Evolutionary conservation across 2,329 filamentous ascomycete genomes (phyloP).

Genomic region (Colletotrichum cordylinicola): DNA sequence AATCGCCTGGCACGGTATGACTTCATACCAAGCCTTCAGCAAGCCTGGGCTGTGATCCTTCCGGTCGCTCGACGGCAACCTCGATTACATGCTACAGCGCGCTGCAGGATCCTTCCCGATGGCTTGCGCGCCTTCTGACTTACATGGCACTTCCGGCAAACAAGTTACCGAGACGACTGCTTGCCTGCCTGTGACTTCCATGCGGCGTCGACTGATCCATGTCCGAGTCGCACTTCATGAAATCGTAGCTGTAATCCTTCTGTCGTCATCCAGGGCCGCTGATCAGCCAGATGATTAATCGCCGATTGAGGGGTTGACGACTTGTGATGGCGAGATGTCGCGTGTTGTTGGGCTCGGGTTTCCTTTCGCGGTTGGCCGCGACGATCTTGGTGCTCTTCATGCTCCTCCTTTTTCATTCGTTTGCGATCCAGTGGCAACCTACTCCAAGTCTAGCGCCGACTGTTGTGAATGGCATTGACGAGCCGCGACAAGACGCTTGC

Average conservation of each 20-base stretch:
- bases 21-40: slow-evolving; percentile 19
- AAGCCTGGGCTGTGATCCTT: background rate
- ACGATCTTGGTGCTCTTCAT: background rate
- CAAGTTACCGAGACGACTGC: background rate
- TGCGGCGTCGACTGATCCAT: background rate
- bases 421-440: background rate
- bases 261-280: background rate
- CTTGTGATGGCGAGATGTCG: background rate
- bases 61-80: background rate
- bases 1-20: background rate
- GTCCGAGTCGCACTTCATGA: background rate
- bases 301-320: background rate
- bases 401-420: background rate
- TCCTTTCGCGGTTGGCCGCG: background rate
- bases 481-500: background rate
- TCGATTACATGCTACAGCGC: background rate
- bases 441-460: background rate
- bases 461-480: background rate
- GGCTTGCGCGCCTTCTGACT: background rate
- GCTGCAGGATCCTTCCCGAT: background rate
- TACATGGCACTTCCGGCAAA: background rate
- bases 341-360: background rate
- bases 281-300: background rate
- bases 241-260: background rate
- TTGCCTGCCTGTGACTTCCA: background rate